Evolutionary conservation across 352 stramenopile species (phyloP), one percentile per base, ranked within the genome.

Genomic region (Halophytophthora polymorphica): DNA sequence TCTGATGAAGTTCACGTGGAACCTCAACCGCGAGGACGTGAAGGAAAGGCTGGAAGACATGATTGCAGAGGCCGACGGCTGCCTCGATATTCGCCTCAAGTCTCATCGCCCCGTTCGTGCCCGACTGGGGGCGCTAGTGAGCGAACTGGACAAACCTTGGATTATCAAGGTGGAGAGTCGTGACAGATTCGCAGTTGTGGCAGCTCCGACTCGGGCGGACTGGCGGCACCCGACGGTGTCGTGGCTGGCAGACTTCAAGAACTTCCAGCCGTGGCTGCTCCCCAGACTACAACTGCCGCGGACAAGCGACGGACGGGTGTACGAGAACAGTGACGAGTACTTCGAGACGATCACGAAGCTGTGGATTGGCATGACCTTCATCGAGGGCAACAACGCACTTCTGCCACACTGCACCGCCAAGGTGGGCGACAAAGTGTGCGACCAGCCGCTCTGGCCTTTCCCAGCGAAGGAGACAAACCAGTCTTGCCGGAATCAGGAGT

Each of bases 301-400:
- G 4, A 47, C 50, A 0, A 67, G 51, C 12, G 55, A 58, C 44
- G 70, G 63, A 2, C 68, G 66, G 15, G 77, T 96, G 11, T 96
- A 93, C 44, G 62, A 89, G 21, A 86, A 64, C 3, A 68, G 66
- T 6, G 72, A 89, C 5, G 73, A 96, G 29, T 96, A 96, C 35
- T 90, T 93, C 36, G 35, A 71, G 29, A 87, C 71, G 22, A 83
- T 84, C 22, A 66, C 88, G 23, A 71, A 81, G 45, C 47, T 96
- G 10, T 93, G 83, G 83, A 77, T 88, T 19, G 86, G 79, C 2
- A 95, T 96, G 84, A 91, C 86, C 1, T 96, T 96, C 62, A 63
- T 86, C 2, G 86, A 95, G 63, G 86, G 84, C 4, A 83, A 93
- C 66, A 84, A 89, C 40, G 78, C 86, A 13, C 60, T 96, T 18